These are phyloP conservation scores for Pterulicium gracile DNA, from an alignment of 1,284 basidiomycete genomes.

Conservation along the genomic window DNA sequence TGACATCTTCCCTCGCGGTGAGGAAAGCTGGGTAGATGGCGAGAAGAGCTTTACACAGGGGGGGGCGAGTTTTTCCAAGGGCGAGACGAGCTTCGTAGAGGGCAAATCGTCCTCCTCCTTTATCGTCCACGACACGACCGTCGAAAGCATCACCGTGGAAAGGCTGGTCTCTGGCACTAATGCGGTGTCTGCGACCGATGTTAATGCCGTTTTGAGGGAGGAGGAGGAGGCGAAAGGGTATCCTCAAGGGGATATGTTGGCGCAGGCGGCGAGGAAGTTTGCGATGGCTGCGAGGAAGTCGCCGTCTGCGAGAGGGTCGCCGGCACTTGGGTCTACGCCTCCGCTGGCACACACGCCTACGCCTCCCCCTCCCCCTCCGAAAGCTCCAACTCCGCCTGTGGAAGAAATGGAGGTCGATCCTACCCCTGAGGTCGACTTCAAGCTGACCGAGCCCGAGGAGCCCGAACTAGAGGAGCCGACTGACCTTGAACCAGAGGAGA, in stretches of 20 bases:
- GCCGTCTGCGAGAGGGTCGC: no score
- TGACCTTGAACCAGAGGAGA: slow-evolving; percentile 26
- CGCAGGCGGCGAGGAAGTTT: not conserved
- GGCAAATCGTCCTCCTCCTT: no score
- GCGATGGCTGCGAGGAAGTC: not conserved
- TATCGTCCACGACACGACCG: no score
- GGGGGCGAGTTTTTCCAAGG: no score
- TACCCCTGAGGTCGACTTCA: not conserved
- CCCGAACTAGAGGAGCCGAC: not conserved
- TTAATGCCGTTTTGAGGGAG: not conserved
- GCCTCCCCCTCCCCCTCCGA: not conserved
- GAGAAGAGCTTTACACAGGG: no score
- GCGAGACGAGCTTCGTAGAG: no score
- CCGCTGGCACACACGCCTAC: no score
- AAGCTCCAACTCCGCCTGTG: not conserved
- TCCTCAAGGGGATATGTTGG: not conserved
- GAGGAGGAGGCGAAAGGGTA: no score
- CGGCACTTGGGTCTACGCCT: no score
- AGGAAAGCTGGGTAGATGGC: no score
- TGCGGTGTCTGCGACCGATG: not conserved
- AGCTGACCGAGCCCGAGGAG: not conserved
- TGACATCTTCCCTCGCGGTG: no score
- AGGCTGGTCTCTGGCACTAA: not conserved
- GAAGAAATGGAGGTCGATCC: not conserved
- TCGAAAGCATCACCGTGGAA: not conserved